Conservation (phyloP, 176 grass and related monocot species). For the Elaeis guineensis region DNA sequence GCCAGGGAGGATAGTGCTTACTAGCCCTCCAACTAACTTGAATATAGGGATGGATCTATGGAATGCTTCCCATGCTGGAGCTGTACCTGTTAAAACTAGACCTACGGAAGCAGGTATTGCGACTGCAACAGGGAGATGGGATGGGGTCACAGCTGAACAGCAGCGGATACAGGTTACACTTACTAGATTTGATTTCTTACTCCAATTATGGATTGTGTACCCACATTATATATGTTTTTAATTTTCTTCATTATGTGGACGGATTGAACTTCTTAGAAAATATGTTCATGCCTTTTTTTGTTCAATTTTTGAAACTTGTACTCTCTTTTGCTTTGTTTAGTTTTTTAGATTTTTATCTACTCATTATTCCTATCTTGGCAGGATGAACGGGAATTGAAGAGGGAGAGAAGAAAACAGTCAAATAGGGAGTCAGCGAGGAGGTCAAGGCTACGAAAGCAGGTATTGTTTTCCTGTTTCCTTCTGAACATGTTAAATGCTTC, state of each 20-base stretch:
- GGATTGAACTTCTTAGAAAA: too few relatives aligned
- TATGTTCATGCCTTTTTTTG: too few relatives aligned
- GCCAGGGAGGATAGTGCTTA: conserved; percentile 59
- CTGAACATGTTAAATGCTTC: too few relatives aligned
- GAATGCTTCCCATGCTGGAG: conserved; percentile 48
- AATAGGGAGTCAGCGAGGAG: conserved; percentile 90
- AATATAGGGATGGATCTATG: conserved; percentile 89
- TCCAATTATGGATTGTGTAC: background rate
- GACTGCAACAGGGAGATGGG: conserved; percentile 22
- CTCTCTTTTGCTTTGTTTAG: too few relatives aligned
- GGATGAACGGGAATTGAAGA: conserved; percentile 82
- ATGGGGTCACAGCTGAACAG: conserved; percentile 12
- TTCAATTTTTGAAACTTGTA: too few relatives aligned
- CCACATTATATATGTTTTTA: background rate
- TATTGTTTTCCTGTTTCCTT: conserved; percentile 13
- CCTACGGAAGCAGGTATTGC: conserved; percentile 31
- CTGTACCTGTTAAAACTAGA: conserved; percentile 30
- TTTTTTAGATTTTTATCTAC: too few relatives aligned
- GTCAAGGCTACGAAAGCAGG: conserved; percentile 93
- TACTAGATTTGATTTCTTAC: background rate
- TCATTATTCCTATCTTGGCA: conserved; percentile 30
- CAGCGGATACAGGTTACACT: background rate
- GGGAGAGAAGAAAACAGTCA: conserved; percentile 89
- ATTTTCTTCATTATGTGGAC: background rate
- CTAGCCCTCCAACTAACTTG: conserved; percentile 49